phyloP scores from a whole-genome alignment of 768 basidiomycete genomes.

The Polyporus arcularius region DNA sequence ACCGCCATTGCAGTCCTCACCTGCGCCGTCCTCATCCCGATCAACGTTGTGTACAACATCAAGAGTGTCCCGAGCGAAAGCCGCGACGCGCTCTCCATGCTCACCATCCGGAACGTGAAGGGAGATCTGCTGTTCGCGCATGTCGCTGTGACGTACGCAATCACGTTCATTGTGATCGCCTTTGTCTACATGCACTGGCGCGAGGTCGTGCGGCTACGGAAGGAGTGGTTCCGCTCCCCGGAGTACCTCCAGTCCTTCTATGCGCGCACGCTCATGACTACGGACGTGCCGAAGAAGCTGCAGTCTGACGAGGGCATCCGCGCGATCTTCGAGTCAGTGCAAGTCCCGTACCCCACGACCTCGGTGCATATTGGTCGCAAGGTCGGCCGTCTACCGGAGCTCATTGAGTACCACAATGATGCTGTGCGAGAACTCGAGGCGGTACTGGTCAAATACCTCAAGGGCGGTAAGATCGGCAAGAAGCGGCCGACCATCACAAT shows the following conservation, averaged over 20 bases:
- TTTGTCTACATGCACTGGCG: constrained; percentile 77
- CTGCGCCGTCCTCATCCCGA: constrained; percentile 78
- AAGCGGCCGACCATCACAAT: constrained; percentile 80
- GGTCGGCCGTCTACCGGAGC: constrained; percentile 84
- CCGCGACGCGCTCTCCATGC: constrained; percentile 70
- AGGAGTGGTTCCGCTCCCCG: constrained; percentile 86
- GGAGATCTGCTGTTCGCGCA: constrained; percentile 77
- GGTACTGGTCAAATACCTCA: constrained; percentile 87
- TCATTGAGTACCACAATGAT: constrained; percentile 90
- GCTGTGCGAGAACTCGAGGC: constrained; percentile 94
- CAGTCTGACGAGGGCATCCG: constrained; percentile 86
- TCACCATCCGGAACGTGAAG: constrained; percentile 86
- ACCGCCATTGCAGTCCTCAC: constrained; percentile 58
- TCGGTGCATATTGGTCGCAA: constrained; percentile 87
- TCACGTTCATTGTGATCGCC: constrained; percentile 72
- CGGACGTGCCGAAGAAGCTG: constrained; percentile 73
- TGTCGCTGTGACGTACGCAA: constrained; percentile 78
- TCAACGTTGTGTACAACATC: constrained; percentile 86
- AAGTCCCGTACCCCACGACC: constrained; percentile 86
- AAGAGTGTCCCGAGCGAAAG: constrained; percentile 50
- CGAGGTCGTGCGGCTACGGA: constrained; percentile 76
- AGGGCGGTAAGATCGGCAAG: constrained; percentile 74
- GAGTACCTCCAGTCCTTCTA: constrained; percentile 91
- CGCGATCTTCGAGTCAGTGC: constrained; percentile 68
- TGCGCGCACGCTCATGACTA: constrained; percentile 86